phyloP scores from a whole-genome alignment of 108 stramenopile species.

The Cyclotella atomus region DNA sequence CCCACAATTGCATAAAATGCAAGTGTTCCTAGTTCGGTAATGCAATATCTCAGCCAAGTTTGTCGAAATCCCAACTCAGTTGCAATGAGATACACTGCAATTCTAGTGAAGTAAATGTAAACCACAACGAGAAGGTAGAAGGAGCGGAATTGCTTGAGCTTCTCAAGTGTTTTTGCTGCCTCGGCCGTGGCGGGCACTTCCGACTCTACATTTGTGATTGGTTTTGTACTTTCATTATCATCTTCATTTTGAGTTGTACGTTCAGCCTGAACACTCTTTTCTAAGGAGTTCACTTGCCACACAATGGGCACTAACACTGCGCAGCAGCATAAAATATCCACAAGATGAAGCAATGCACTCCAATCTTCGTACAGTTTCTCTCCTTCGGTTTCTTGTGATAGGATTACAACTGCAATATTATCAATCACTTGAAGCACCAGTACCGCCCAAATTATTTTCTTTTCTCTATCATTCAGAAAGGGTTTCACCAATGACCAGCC shows the following conservation, averaged over 20 bases:
- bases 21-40: conserved; percentile 86
- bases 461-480: conserved; percentile 87
- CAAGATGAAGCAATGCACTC: conserved; percentile 92
- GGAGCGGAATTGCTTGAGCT: conserved; percentile 90
- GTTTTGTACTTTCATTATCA: conserved; percentile 2
- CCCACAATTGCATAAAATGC: conserved; percentile 93
- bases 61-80: conserved; percentile 85
- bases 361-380: conserved; percentile 79
- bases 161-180: conserved; percentile 56
- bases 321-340: conserved; percentile 97
- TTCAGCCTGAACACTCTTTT: conserved; percentile 67
- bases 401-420: conserved; percentile 94
- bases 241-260: conserved; percentile 17
- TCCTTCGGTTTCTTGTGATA: conserved; percentile 89
- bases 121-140: conserved; percentile 94
- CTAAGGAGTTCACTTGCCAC: conserved; percentile 89
- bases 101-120: conserved; percentile 97
- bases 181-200: conserved; percentile 44
- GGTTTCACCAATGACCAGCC: conserved; percentile 97
- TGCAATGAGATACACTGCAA: conserved; percentile 91
- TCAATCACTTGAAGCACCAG: conserved; percentile 92
- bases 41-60: conserved; percentile 88
- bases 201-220: conserved; percentile 43
- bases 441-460: conserved; percentile 84
- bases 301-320: conserved; percentile 96